Evolutionary conservation across 495 filamentous ascomycete species (phyloP).

Genomic region (Hypoxylon perforatum): DNA sequence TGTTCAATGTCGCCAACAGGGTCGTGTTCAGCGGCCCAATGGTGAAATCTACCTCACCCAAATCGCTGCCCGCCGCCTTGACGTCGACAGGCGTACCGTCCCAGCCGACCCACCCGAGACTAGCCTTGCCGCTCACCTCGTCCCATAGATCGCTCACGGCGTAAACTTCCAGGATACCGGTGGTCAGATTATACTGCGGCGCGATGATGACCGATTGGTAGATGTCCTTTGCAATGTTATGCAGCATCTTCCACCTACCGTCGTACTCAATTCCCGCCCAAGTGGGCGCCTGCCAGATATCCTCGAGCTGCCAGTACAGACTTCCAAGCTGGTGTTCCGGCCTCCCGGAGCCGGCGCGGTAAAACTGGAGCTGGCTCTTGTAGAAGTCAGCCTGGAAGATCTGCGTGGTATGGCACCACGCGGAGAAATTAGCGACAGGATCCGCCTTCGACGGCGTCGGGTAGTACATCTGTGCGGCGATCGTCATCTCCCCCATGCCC

Average conservation of each 20-base stretch:
- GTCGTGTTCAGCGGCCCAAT: conserved; percentile 73
- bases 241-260: conserved; percentile 74
- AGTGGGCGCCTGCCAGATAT: conserved; percentile 76
- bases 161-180: conserved; percentile 66
- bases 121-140: conserved; percentile 38
- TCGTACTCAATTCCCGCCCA: conserved; percentile 74
- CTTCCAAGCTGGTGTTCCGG: conserved; percentile 71
- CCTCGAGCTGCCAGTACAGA: conserved; percentile 77
- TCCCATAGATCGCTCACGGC: conserved; percentile 69
- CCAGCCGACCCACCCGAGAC: conserved; percentile 46
- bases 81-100: conserved; percentile 29
- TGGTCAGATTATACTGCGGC: conserved; percentile 68
- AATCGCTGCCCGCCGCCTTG: neutral
- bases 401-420: conserved; percentile 75
- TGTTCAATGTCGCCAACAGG: conserved; percentile 58
- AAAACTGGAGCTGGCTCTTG: conserved; percentile 71
- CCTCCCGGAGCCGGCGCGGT: conserved; percentile 69
- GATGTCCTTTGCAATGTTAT: conserved; percentile 69
- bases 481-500: conserved; percentile 74
- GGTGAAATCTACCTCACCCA: conserved; percentile 50
- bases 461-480: conserved; percentile 69
- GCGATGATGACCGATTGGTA: conserved; percentile 71
- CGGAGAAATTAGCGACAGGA: conserved; percentile 70
- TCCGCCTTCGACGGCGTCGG: conserved; percentile 69
- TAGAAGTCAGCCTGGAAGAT: conserved; percentile 77